Percentiles rank a stretch among this genome's conserved stretches.
Evolutionary conservation across 306 rosid species (phyloP).

Genomic region (Acmispon strigosus): DNA sequence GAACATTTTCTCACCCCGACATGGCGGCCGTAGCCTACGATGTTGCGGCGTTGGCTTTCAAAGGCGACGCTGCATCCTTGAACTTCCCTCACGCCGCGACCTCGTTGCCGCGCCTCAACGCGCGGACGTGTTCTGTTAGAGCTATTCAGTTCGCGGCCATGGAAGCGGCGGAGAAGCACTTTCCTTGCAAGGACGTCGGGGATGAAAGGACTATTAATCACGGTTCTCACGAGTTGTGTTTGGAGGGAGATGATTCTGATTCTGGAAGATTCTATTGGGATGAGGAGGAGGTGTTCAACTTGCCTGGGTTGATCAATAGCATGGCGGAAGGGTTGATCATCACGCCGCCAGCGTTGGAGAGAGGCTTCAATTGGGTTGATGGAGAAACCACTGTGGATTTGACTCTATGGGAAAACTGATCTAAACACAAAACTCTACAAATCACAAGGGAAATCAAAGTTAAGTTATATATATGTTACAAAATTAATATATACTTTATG

Average conservation of each 20-base stretch:
- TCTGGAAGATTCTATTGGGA: slow-evolving; percentile 27
- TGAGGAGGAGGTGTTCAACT: slow-evolving; percentile 37
- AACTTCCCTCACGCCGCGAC: slow-evolving; percentile 35
- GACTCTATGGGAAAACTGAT: slow-evolving; percentile 24
- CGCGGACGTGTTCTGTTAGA: slow-evolving; percentile 11
- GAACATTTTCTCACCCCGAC: slow-evolving; percentile 52
- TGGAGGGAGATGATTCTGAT: neutral
- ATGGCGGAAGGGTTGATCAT: slow-evolving; percentile 46
- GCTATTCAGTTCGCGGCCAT: slow-evolving; percentile 30
- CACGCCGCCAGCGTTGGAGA: slow-evolving; percentile 37
- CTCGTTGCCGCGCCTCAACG: slow-evolving; percentile 7
- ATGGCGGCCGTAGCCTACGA: slow-evolving; percentile 78
- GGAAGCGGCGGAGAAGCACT: slow-evolving; percentile 19
- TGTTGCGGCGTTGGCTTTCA: slow-evolving; percentile 51
- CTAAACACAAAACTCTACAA: no score
- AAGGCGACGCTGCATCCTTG: slow-evolving; percentile 38
- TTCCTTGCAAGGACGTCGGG: neutral
- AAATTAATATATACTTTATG: neutral
- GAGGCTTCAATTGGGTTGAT: slow-evolving; percentile 36
- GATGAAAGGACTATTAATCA: no score
- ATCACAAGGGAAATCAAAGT: no score
- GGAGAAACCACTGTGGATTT: slow-evolving; percentile 27
- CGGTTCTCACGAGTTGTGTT: neutral
- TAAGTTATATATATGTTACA: neutral
- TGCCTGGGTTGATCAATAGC: slow-evolving; percentile 31